These are phyloP conservation scores for Exophiala oligosperma DNA, from an alignment of 2,329 filamentous ascomycete genomes.

Conservation along the genomic window DNA sequence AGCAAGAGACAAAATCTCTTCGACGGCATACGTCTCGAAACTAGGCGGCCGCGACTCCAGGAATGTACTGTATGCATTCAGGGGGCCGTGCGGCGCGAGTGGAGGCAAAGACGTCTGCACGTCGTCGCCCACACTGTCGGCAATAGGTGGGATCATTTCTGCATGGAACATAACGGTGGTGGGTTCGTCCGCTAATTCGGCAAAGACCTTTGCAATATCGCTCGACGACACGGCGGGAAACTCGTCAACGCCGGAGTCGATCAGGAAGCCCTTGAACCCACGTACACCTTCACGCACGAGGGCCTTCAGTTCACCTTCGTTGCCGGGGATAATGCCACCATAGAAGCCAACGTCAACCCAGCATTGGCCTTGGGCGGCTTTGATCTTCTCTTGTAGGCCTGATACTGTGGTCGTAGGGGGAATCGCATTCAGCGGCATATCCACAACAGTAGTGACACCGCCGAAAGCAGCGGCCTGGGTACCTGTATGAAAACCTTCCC, in stretches of 20 bases:
- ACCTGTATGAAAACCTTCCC: constrained; percentile 96
- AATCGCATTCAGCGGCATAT: constrained; percentile 97
- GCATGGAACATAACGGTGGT: constrained; percentile 99
- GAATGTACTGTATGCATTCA: constrained; percentile 84
- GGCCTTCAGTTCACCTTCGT: constrained; percentile 73
- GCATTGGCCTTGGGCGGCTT: constrained; percentile 80
- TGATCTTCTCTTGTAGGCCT: constrained; percentile 80
- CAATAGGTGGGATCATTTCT: constrained; percentile 91
- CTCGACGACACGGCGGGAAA: constrained; percentile 84
- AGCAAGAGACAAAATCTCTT: constrained; percentile 80
- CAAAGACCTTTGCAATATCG: constrained; percentile 80
- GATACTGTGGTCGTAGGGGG: constrained; percentile 89
- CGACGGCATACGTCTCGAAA: constrained; percentile 89
- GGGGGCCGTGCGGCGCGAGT: constrained; percentile 67
- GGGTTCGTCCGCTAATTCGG: constrained; percentile 72
- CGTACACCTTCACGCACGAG: constrained; percentile 83
- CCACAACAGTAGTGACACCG: constrained; percentile 92
- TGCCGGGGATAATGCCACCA: constrained; percentile 90
- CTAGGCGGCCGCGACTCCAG: constrained; percentile 83
- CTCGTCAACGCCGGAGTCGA: constrained; percentile 94
- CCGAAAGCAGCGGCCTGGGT: constrained; percentile 92
- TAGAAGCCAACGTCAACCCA: constrained; percentile 99
- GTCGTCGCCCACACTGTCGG: constrained; percentile 75
- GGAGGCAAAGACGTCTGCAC: constrained; percentile 70
- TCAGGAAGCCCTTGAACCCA: constrained; percentile 97